These are phyloP conservation scores for Fusarium tjaetaba DNA, from an alignment of 2,329 filamentous ascomycete species.

Conservation along the genomic window DNA sequence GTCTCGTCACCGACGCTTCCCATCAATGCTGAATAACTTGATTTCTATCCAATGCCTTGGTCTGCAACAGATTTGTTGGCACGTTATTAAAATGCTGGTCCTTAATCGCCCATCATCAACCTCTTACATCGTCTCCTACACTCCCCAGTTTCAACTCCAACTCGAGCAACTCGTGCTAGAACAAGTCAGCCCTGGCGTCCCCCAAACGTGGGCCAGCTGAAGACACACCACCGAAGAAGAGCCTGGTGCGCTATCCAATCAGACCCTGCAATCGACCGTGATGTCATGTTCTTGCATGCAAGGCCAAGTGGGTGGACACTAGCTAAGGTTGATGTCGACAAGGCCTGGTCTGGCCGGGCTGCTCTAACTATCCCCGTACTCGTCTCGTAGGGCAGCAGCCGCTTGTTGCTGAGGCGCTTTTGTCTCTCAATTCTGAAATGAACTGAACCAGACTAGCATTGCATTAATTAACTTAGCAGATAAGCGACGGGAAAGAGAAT, in stretches of 20 bases:
- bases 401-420: slow-evolving; percentile 19
- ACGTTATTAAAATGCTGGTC: slow-evolving; percentile 33
- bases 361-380: slow-evolving; percentile 3
- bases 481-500: slow-evolving; percentile 26
- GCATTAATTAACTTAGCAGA: slow-evolving; percentile 19
- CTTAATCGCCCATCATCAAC: slow-evolving; percentile 31
- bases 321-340: background rate
- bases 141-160: slow-evolving; percentile 29
- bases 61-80: slow-evolving; percentile 26
- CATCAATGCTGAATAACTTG: slow-evolving; percentile 5
- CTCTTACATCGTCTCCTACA: slow-evolving; percentile 27
- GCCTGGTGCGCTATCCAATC: slow-evolving; percentile 31
- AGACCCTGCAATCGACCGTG: slow-evolving; percentile 11
- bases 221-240: slow-evolving; percentile 40
- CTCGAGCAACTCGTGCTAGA: slow-evolving; percentile 9
- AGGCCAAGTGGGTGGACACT: slow-evolving; percentile 12
- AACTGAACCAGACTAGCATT: slow-evolving; percentile 12
- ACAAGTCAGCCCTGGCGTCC: slow-evolving; percentile 36
- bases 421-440: slow-evolving; percentile 4
- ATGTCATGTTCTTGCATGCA: slow-evolving; percentile 36
- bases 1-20: slow-evolving; percentile 5
- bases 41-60: slow-evolving; percentile 24
- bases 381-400: slow-evolving; percentile 17
- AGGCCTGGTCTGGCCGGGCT: slow-evolving; percentile 12
- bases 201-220: slow-evolving; percentile 36